Conservation (phyloP, 768 basidiomycete genomes). For the Filobasidium floriforme region DNA sequence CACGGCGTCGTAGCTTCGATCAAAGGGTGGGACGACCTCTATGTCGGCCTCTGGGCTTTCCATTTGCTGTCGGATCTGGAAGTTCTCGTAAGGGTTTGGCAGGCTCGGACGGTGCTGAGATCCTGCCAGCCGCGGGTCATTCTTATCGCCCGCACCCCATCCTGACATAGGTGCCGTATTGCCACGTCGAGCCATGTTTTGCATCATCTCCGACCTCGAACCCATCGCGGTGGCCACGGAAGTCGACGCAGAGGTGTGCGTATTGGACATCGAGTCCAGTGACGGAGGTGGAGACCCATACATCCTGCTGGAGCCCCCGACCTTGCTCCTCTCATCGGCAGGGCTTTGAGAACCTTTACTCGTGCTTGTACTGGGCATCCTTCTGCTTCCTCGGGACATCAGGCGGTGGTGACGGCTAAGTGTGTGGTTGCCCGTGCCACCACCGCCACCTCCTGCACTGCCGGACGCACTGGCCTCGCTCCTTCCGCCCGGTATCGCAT, state of each 20-base stretch:
- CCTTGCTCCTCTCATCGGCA: slow-evolving; percentile 18
- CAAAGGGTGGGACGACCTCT: background rate
- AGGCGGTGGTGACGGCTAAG: slow-evolving; percentile 1
- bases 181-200: background rate
- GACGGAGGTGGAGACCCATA: slow-evolving; percentile 1
- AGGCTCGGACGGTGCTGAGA: slow-evolving; percentile 3
- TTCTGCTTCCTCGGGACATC: slow-evolving; percentile 10
- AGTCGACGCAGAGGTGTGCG: background rate
- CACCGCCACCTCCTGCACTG: background rate
- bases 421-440: background rate
- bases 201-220: background rate
- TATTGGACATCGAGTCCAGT: background rate
- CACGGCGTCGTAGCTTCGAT: slow-evolving; percentile 8
- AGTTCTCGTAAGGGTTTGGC: slow-evolving; percentile 2
- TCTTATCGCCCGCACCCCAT: background rate
- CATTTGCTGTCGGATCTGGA: background rate
- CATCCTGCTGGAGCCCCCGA: background rate
- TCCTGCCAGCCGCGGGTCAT: background rate
- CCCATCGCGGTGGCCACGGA: background rate
- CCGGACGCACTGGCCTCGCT: slow-evolving; percentile 1
- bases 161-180: slow-evolving; percentile 1
- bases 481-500: background rate
- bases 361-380: slow-evolving; percentile 22
- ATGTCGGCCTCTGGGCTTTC: slow-evolving; percentile 1
- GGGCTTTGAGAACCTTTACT: slow-evolving; percentile 21